Base-by-base conservation (phyloP, 768 basidiomycete species). In the Xerocomus spinulosus region DNA sequence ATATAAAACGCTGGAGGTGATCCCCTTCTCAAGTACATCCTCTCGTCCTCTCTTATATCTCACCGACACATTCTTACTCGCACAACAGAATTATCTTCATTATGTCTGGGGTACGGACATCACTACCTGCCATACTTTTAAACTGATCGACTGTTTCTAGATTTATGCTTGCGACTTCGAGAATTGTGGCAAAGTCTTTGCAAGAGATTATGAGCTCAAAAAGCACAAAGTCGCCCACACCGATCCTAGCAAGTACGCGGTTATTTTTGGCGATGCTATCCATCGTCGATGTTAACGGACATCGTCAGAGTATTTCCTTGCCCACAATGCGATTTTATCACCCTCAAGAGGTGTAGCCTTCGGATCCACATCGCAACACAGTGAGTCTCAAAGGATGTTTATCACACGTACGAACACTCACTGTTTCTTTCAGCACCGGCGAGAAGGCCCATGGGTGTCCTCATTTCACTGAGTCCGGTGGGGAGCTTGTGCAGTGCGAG, bases 201-300 rank as follows among this genome's bases (percentile, higher is more conserved):
- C 23, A 9, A 65, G 26, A 28, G 38, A 47, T 7, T 49, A 35
- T 8, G 53, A 65, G 20, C 48, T 65, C 28, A 60, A 33, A 25
- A 58, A 62, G 37, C 65, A 67, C 32, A 58, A 21, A 36, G 42
- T 26, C 13, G 41, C 40, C 0, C 64, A 67, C 33, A 43, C 51
- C 1, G 3, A 50, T 7, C 51, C 53, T 0, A 39, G 47, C 9
- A 46, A 38, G 60, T 62, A 37, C 2, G 57, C 29, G 5, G 15
- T 10, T n/a, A n/a, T 12, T 33, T 8, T 15, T 35, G n/a, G 18
- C 17, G 26, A 28, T 28, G 6, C 5, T 35, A 7, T n/a, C 13
- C 13, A 18, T 37, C 9, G 2, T 38, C n/a, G 8, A 25, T 24
- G 4, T 5, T 46, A 13, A 43, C 28, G n/a, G 18, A 24, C 17